Evolutionary conservation across 352 stramenopile genomes (phyloP).

Genomic region (Phytophthora ramorum): DNA sequence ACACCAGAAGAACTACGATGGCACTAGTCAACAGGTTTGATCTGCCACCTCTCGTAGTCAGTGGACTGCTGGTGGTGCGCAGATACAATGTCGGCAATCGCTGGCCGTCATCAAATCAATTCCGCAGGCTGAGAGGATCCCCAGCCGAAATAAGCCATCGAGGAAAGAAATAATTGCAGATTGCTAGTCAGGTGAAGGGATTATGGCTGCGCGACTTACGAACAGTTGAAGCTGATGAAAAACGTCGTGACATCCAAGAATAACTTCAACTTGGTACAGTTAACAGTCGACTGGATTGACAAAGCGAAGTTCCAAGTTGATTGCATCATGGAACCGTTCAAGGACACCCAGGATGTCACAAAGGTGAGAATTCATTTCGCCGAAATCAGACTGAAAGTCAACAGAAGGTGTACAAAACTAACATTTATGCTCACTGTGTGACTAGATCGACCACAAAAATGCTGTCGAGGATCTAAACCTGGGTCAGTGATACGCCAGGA

Average conservation of each 20-base stretch:
- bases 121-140: not conserved
- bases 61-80: not conserved
- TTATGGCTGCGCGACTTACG: slow-evolving; percentile 15
- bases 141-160: not conserved
- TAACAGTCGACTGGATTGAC: slow-evolving; percentile 17
- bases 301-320: slow-evolving; percentile 9
- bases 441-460: slow-evolving; percentile 5
- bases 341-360: slow-evolving; percentile 1
- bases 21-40: not conserved
- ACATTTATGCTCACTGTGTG: not conserved
- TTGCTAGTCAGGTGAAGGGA: slow-evolving; percentile 5
- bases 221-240: slow-evolving; percentile 15
- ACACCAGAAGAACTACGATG: not conserved
- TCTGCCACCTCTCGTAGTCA: not conserved
- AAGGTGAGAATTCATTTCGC: no score
- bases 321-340: slow-evolving; percentile 3
- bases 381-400: not conserved
- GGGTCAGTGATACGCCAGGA: not conserved
- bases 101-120: slow-evolving; percentile 1
- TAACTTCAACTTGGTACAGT: slow-evolving; percentile 15
- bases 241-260: not conserved
- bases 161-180: not conserved
- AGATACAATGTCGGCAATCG: not conserved
- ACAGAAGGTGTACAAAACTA: slow-evolving; percentile 6
- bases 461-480: slow-evolving; percentile 2